Base-by-base conservation (phyloP, 106 monocot species). In the Triglochin maritima region DNA sequence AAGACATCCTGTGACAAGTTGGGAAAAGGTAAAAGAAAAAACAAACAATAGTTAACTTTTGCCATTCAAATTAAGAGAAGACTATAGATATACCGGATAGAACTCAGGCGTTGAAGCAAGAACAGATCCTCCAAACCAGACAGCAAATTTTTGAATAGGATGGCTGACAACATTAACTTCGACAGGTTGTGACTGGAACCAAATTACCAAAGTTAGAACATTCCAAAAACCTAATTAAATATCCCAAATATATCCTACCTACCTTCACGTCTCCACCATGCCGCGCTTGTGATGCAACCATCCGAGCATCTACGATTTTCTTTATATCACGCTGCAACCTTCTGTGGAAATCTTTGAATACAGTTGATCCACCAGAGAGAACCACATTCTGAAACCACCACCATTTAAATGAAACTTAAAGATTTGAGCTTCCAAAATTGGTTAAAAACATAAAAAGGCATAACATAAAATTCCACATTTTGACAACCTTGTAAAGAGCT, bases 101-200 rank as follows among this genome's bases (percentile, higher is more conserved):
- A 93, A 93, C 78, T 93, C 92, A 53, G 88, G 68, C 7, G 92
- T 93, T 46, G 92, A 93, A 64, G 92, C 92, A 81, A 93, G 85
- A 47, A 93, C 88, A 73, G 92, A 93, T n/a, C 92, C 92, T 79
- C 92, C 92, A 72, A 93, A 93, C 92, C 92, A 93, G 58, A 93
- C 92, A 17, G 92, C 92, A 78, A 79, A 93, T 78, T 70, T 93
- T 57, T 93, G 92, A 66, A 93, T 93, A 62, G 92, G 85, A 88
- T 93, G 85, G 68, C 85, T 93, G 14, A 85, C 83, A 5, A 93
- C 88, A 73, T 86, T 88, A 64, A 88, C 92, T 78, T 93, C 88
- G 46, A 93, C 79, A 47, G 92, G 92, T 66, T 88, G 88, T 73
- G 85, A 81, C 88, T 93, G 69, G 7, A 68, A 62, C 41, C 10